A percentile compares a stretch with the other conserved stretches of the same genome.
phyloP scores from a whole-genome alignment of 1,284 basidiomycete species.

The Polyporus tsugae region DNA sequence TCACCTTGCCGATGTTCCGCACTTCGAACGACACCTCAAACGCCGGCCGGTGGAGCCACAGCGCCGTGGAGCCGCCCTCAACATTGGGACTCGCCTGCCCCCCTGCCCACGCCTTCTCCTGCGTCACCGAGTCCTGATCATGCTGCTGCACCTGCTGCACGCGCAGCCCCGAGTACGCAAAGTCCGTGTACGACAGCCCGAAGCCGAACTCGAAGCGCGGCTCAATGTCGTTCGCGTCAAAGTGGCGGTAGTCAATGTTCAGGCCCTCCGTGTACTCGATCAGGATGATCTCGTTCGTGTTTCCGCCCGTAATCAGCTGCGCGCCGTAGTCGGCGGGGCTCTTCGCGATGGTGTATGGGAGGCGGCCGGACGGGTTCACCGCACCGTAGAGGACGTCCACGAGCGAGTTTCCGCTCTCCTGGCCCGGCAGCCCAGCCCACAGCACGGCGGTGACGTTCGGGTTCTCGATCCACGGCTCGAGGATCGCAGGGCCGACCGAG shows the following conservation, averaged over 20 bases:
- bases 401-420: constrained; percentile 82
- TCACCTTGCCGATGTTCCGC: constrained; percentile 61
- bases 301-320: constrained; percentile 56
- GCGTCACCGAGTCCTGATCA: constrained; percentile 37
- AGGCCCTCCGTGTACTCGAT: constrained; percentile 77
- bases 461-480: constrained; percentile 84
- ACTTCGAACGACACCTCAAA: constrained; percentile 67
- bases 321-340: constrained; percentile 70
- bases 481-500: constrained; percentile 76
- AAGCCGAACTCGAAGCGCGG: constrained; percentile 84
- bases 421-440: constrained; percentile 77
- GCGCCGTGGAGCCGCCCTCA: constrained; percentile 61
- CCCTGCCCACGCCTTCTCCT: constrained; percentile 59
- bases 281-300: constrained; percentile 51
- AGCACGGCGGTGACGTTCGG: constrained; percentile 77
- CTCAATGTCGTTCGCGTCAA: constrained; percentile 68
- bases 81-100: constrained; percentile 56
- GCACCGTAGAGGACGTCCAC: constrained; percentile 77
- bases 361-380: constrained; percentile 77
- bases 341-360: constrained; percentile 88
- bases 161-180: constrained; percentile 68
- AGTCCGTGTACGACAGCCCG: constrained; percentile 86
- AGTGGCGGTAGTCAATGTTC: constrained; percentile 81
- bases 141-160: constrained; percentile 47
- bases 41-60: constrained; percentile 73